These are phyloP conservation scores for Dactylellina leptospora DNA, from an alignment of 2,329 filamentous ascomycete species.

Conservation along the genomic window DNA sequence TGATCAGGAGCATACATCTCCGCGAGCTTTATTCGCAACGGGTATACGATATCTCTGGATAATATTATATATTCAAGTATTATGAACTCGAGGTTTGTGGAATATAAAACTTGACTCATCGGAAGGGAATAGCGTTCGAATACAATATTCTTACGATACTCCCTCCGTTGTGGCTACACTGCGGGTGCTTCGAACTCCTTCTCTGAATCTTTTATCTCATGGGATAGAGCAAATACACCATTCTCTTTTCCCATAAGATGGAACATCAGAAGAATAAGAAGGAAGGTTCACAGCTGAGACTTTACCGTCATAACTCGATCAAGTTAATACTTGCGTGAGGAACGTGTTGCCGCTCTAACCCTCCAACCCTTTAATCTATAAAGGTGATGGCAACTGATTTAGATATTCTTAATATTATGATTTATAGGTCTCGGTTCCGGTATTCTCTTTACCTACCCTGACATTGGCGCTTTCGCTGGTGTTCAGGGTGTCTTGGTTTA, in stretches of 20 bases:
- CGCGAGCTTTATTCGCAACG: background rate
- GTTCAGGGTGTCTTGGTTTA: conserved; percentile 82
- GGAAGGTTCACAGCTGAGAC: conserved; percentile 78
- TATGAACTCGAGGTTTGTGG: conserved; percentile 50
- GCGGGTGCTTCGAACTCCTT: conserved; percentile 54
- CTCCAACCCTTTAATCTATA: conserved; percentile 60
- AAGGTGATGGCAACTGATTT: conserved; percentile 36
- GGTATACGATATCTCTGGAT: background rate
- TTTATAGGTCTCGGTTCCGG: conserved; percentile 75
- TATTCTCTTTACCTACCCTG: conserved; percentile 82
- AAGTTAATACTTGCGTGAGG: conserved; percentile 99
- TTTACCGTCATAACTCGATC: conserved; percentile 95
- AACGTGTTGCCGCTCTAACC: conserved; percentile 87
- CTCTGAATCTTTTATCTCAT: background rate
- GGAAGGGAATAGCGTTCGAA: background rate
- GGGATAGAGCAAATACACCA: background rate
- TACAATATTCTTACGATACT: background rate
- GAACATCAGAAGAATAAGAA: background rate
- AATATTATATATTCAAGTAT: conserved; percentile 6
- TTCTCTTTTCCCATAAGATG: background rate
- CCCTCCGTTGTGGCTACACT: conserved; percentile 57
- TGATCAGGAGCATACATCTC: conserved; percentile 6
- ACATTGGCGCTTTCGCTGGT: conserved; percentile 80
- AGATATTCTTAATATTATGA: conserved; percentile 55
- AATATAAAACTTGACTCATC: conserved; percentile 42